Conservation (phyloP, 768 basidiomycete species). For the Boletus sp. region DNA sequence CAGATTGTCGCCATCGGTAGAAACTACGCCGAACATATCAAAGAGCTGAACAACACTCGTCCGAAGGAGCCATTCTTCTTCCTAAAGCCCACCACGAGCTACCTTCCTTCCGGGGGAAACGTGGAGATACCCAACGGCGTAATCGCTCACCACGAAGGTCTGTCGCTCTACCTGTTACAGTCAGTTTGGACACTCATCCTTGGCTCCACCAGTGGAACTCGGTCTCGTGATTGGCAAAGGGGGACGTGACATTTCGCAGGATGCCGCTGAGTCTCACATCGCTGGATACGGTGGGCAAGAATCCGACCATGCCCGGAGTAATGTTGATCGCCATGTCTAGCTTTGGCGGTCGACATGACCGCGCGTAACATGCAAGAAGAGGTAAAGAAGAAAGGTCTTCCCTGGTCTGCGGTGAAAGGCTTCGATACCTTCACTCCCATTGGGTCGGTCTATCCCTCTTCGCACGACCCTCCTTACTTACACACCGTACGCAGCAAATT, state of each 20-base stretch:
- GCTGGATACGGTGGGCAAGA: slow-evolving; percentile 80
- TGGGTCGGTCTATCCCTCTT: slow-evolving; percentile 47
- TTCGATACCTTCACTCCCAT: slow-evolving; percentile 96
- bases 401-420: slow-evolving; percentile 96
- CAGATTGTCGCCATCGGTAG: slow-evolving; percentile 95
- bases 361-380: slow-evolving; percentile 93
- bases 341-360: slow-evolving; percentile 94
- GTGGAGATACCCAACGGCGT: slow-evolving; percentile 87
- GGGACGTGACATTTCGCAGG: slow-evolving; percentile 78
- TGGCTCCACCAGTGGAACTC: slow-evolving; percentile 69
- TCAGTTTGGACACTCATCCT: background rate
- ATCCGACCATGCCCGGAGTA: background rate
- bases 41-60: slow-evolving; percentile 80
- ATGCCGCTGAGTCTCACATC: slow-evolving; percentile 71
- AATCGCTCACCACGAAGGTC: slow-evolving; percentile 89
- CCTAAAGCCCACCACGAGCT: slow-evolving; percentile 93
- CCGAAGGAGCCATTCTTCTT: slow-evolving; percentile 99
- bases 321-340: slow-evolving; percentile 37
- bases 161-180: background rate
- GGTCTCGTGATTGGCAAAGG: slow-evolving; percentile 92
- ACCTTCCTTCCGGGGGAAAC: slow-evolving; percentile 70
- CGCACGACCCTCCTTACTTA: background rate
- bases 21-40: slow-evolving; percentile 89
- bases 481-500: slow-evolving; percentile 51
- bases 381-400: slow-evolving; percentile 90